Base-by-base conservation (phyloP, 1,284 basidiomycete genomes). In the Trametes polyzona region DNA sequence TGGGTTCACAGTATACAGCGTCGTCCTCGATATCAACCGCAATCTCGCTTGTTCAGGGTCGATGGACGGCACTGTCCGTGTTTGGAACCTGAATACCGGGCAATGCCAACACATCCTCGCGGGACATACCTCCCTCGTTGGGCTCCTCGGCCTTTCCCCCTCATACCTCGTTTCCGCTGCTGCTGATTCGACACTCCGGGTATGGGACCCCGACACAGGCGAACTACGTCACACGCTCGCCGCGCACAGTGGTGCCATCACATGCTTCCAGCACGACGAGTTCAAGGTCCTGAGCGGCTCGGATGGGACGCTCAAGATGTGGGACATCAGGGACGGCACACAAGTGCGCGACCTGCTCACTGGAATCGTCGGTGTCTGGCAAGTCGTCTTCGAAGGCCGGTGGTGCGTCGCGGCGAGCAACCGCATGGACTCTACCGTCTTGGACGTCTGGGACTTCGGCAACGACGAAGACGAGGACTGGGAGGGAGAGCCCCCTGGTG, bases 211-310 rank as follows among this genome's bases (percentile, higher is more conserved):
- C 1, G 85, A 88, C 39, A 86, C 83, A 0, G 92, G 93, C 52
- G 84, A 88, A 61, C 80, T 93, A 35, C 85, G 83, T 32, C 88
- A 95, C 67, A 87, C 88, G 0, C 83, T 97, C 37, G 86, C 89
- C 1, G 93, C 92, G 1, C 95, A 97, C 73, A 89, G 91, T 3
- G 95, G 94, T 21, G 95, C 95, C 11, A 97, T 98, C 67, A 97
- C 95, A 7, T 98, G 95, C 74, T 97, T 97, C 83, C 92, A 95
- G 74, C 95, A 97, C 67, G 95, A 97, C 70, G 95, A 97, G 70
- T 92, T 93, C 79, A 96, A 96, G 71, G 93, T 98, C 47, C 81
- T 98, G 40, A 93, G 89, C 65, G 95, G 96, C 7, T 92, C 90
- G 10, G 95, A 97, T 67, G 96, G 95, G n/a, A 94, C 92, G 39